Evolutionary conservation across 176 grass and related monocot species (phyloP), one percentile per base, ranked within the genome.

Genomic region (Carex kokanica): DNA sequence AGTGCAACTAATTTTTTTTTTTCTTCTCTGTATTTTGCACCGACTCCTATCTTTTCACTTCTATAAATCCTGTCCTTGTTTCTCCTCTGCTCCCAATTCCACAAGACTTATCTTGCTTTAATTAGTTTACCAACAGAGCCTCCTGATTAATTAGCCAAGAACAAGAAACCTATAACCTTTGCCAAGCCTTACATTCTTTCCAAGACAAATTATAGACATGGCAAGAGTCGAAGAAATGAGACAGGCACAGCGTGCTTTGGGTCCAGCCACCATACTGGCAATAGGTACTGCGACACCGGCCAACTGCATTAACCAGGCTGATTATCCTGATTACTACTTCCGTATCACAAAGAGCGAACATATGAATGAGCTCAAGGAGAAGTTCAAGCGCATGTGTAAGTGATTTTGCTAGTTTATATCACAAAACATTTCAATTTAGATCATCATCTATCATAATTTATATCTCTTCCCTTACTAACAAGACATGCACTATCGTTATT

Each of bases 371-470:
- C 83, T 85, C 25, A 85, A 85, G 66, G 64, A 63, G 29, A 85
- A 85, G 68, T 85, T 85, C 47, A 85, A 60, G 83, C 63, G 52
- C 63, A 85, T 85, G 32, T 85, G 83, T 85, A 78, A 85, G 83
- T 80, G 29, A 41, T 41, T 41, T 41, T 41, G 40, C 40, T 8
- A 49, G 2, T 49, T 49, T 49, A 12, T 49, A 12, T 49, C 2
- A 10, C 9, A 12, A 38, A 5, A 6, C 36, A 38, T 49, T 49
- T 49, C 0, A 11, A 49, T 11, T 49, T 49, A 2, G 1, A 49
- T 49, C 9, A 49, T 49, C 45, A 49, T 49, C 45, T 49, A 11
- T 45, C 43, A 45, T 45, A 45, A 43, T 10, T 9, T 45, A 45
- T 8, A 45, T 49, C 8, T 11, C 45, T 49, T 49, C 45, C 9